Evolutionary conservation across 2,329 filamentous ascomycete species (phyloP), one percentile per base, ranked within the genome.

Genomic region (Colletotrichum paranaense): DNA sequence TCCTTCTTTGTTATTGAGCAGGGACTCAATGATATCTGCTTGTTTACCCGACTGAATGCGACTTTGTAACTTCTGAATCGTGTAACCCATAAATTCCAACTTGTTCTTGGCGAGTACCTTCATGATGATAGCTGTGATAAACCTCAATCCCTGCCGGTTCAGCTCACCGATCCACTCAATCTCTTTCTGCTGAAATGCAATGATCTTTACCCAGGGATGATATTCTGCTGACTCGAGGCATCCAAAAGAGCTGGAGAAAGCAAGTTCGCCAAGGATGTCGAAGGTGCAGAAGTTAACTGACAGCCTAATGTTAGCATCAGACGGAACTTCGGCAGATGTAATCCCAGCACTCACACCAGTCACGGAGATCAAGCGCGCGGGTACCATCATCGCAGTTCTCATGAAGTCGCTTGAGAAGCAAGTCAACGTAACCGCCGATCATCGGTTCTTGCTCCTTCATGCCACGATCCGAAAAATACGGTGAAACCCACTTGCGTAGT

Each of bases 401-500:
- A 58, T 66, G 38, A 42, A 79, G 56, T 5, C 66, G 59, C 6
- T 72, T 19, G 52, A 79, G 72, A 16, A 81, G 67, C 19, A 77
- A 62, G 28, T 81, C 73, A n/a, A 80, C 74, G 58, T 81, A 78
- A 1, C 62, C 53, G 12, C 35, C 35, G 35, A 82, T 78, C n/a
- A 79, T 67, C 1, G 76, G 74, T 62, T 81, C 77, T 56, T 82
- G 80, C 4, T 77, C 77, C 30, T 75, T 74, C 78, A 83, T 75
- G 70, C 78, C 62, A 69, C 75, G 67, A 24, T 78, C 74, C 24
- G 75, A 73, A 73, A 83, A 83, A 22, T 76, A 80, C 32, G 78
- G 79, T 0, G 67, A 74, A 14, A 83, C 70, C 49, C 68, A 52
- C 24, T 69, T 73, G 7, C 79, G 74, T 12, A 75, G 64, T 7